These are phyloP conservation scores for Biscutella laevigata DNA, from an alignment of 441 rosid genomes.

Conservation along the genomic window DNA sequence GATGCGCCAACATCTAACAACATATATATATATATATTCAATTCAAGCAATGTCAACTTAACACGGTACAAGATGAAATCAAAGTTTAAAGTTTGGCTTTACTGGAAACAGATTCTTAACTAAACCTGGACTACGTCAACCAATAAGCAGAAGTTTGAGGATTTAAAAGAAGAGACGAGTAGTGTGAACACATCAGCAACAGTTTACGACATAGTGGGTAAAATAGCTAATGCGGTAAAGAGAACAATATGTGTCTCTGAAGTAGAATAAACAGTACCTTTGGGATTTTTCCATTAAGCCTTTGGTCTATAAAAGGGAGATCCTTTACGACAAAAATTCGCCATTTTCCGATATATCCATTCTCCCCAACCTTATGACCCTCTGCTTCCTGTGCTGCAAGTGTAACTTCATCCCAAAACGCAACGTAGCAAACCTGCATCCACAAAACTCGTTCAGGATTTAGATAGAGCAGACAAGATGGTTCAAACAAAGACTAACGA, in stretches of 20 bases:
- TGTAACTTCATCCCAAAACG: slow-evolving; percentile 93
- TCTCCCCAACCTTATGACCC: slow-evolving; percentile 50
- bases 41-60: too few relatives aligned
- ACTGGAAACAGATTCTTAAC: too few relatives aligned
- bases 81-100: not conserved
- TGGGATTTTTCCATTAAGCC: slow-evolving; percentile 95
- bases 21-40: slow-evolving; percentile 14
- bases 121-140: not conserved
- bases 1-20: slow-evolving; percentile 86
- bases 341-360: slow-evolving; percentile 76
- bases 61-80: not conserved
- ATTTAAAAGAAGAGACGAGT: not conserved
- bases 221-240: not conserved
- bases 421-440: slow-evolving; percentile 89
- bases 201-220: not conserved
- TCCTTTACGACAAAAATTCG: slow-evolving; percentile 69
- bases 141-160: not conserved
- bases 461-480: too few relatives aligned
- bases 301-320: slow-evolving; percentile 84
- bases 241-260: not conserved
- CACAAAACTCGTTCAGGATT: too few relatives aligned
- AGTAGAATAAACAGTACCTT: slow-evolving; percentile 44
- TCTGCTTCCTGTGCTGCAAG: slow-evolving; percentile 63
- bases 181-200: not conserved
- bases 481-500: too few relatives aligned